A percentile compares a stretch with the other conserved stretches of the same genome.
Conservation (phyloP, 192 early-diverging fungal genomes). For the Coemansia sp. region DNA sequence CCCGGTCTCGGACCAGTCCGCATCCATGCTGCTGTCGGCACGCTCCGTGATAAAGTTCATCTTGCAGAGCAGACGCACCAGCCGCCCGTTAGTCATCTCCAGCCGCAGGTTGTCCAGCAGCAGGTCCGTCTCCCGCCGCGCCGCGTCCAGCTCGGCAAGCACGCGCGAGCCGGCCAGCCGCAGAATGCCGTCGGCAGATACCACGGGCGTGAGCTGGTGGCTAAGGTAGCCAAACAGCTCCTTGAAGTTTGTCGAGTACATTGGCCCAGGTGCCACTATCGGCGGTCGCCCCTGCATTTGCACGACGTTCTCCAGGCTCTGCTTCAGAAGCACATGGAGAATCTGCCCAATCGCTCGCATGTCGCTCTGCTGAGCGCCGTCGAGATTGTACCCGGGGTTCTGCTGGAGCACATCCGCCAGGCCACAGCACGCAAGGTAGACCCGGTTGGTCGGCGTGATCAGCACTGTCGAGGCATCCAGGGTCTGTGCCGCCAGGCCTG, state of each 20-base stretch:
- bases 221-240: conserved; percentile 62
- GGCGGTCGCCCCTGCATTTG: conserved; percentile 40
- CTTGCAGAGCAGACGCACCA: conserved; percentile 84
- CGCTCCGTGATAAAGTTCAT: conserved; percentile 91
- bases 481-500: conserved; percentile 70
- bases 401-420: conserved; percentile 31
- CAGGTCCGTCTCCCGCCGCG: conserved; percentile 59
- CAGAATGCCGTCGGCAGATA: conserved; percentile 35
- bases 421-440: conserved; percentile 29
- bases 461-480: conserved; percentile 82
- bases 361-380: conserved; percentile 23
- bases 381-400: conserved; percentile 3
- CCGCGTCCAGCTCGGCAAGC: conserved; percentile 41
- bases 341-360: conserved; percentile 32
- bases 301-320: conserved; percentile 12
- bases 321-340: conserved; percentile 13
- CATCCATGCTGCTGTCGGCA: conserved; percentile 78
- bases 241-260: conserved; percentile 76
- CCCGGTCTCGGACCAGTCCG: conserved; percentile 95
- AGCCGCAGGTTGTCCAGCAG: conserved; percentile 70
- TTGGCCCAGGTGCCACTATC: conserved; percentile 61
- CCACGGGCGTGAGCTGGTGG: conserved; percentile 31
- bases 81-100: conserved; percentile 89
- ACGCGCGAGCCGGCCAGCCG: conserved; percentile 37
- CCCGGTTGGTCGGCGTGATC: conserved; percentile 77